Conservation (phyloP, 805 yeast species). For the Kockiozyma suomiensis region DNA sequence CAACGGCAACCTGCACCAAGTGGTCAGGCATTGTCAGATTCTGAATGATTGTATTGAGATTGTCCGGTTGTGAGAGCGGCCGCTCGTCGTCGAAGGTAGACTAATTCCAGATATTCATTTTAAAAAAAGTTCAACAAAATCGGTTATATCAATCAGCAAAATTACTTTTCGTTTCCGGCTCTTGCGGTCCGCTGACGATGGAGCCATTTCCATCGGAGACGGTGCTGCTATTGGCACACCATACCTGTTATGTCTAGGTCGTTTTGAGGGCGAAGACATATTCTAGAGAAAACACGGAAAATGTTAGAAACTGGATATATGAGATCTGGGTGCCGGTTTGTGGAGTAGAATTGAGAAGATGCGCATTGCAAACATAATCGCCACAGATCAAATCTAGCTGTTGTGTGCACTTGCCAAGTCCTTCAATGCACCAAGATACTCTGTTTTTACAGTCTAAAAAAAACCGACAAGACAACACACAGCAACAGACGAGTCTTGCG, state of each 20-base stretch:
- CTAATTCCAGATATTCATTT: too few species aligned
- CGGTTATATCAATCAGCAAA: neutral
- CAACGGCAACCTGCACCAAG: conserved; percentile 70
- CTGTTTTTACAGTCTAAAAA: neutral
- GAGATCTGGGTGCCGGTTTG: too few species aligned
- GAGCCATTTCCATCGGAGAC: neutral
- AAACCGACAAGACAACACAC: neutral
- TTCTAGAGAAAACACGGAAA: neutral
- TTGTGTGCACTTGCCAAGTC: too few species aligned
- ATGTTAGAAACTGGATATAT: too few species aligned
- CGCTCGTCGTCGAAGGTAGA: conserved; percentile 19
- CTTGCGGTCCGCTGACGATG: conserved; percentile 17
- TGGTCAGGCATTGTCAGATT: conserved; percentile 72
- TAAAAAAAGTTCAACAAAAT: too few species aligned
- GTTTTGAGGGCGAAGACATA: conserved; percentile 31
- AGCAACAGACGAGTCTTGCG: neutral
- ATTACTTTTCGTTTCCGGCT: conserved; percentile 29
- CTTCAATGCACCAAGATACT: too few species aligned
- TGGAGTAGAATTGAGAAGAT: too few species aligned
- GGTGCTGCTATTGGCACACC: neutral
- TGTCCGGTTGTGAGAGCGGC: conserved; percentile 19
- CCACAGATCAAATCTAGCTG: too few species aligned
- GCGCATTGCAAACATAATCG: too few species aligned
- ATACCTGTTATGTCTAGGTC: conserved; percentile 19
- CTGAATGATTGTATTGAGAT: conserved; percentile 53